Evolutionary conservation across 2,329 filamentous ascomycete species (phyloP), one percentile per base, ranked within the genome.

Genomic region (Penicillium crustosum): DNA sequence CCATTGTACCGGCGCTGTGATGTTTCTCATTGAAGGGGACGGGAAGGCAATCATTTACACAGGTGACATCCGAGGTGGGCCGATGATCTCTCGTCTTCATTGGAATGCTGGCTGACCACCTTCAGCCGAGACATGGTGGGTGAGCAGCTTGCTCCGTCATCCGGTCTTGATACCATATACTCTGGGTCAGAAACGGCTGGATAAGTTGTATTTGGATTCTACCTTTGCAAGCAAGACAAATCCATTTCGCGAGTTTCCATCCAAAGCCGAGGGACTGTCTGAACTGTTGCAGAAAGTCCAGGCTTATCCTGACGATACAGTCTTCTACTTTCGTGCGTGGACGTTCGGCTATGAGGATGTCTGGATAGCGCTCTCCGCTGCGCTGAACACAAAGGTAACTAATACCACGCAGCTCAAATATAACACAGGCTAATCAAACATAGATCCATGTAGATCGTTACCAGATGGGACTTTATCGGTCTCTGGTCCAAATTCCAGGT

Each of bases 331-430:
- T 45, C 85, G 92, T 56, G 85, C 91, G 0, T 96, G 93, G 92
- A 97, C 93, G 0, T 94, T 94, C 69, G 90, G 90, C 0, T 96
- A 97, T 62, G 93, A 97, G 71, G 89, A 96, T 52, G 91, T 96
- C 0, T 97, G 92, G 92, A 79, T 92, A 58, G 89, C 91, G 0
- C 76, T 97, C 0, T 87, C 91, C 0, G 83, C 86, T 23, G 84
- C 86, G 12, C 77, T 97, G 0, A 76, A 84, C 6, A 88, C 87
- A 3, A 82, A 81, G 69, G 87, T 88, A 74, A 57, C 68, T 55
- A 7, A 2, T 25, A 19, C 29, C 6, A 31, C 13, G 35, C 21
- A 27, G 7, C 9, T 13, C 7, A n/a, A n/a, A 44, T 29, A 42
- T 42, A 31, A 6, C 8, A 12, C 15, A 41, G 48, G 47, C 51